Conservation (phyloP, 139 green algal species). For the Ulvella scutata region DNA sequence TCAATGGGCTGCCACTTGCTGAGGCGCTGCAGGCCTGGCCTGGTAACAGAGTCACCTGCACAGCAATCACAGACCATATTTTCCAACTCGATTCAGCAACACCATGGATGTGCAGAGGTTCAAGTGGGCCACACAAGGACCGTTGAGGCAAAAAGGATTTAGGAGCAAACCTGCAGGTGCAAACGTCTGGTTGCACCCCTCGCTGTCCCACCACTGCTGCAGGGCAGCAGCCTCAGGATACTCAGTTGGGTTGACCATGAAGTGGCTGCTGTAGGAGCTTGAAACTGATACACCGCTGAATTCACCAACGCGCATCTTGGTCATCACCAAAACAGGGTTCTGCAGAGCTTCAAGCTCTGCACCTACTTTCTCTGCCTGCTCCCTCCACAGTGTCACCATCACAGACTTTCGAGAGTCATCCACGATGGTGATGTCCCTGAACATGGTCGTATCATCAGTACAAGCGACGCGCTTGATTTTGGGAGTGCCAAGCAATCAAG, state of each 20-base stretch:
- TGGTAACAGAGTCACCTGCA: not conserved
- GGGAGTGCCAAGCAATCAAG: not conserved
- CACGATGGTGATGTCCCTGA: not conserved
- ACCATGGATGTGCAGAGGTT: too few relatives aligned
- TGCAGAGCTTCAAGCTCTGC: not conserved
- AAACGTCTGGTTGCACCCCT: not conserved
- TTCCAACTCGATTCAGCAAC: too few relatives aligned
- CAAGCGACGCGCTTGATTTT: not conserved
- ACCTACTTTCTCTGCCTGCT: not conserved
- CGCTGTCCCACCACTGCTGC: not conserved
- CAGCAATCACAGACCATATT: too few relatives aligned
- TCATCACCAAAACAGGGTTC: not conserved
- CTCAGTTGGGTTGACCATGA: not conserved
- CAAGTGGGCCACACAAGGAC: too few relatives aligned
- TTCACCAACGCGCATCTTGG: not conserved
- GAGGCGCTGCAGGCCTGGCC: not conserved
- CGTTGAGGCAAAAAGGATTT: too few relatives aligned
- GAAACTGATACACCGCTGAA: not conserved
- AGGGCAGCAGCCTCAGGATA: not conserved
- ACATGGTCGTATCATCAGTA: not conserved
- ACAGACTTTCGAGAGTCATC: not conserved
- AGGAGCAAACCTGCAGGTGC: not conserved
- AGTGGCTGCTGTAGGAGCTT: not conserved
- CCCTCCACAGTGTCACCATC: not conserved
- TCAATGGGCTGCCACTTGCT: not conserved